phyloP scores from a whole-genome alignment of 495 filamentous ascomycete species.

The Hyaloscypha hepaticicola region DNA sequence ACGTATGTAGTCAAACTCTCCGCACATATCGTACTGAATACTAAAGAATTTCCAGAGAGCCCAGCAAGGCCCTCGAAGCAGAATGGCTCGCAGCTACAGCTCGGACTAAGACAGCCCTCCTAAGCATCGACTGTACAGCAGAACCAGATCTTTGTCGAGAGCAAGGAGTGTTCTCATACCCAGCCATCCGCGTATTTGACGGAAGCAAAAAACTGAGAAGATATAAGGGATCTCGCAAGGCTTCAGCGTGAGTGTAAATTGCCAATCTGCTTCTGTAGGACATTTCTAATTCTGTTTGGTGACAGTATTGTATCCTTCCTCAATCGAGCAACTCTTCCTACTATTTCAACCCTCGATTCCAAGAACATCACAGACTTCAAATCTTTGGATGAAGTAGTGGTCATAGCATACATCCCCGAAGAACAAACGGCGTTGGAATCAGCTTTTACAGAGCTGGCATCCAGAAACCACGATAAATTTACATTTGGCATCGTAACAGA shows the following conservation, averaged over 20 bases:
- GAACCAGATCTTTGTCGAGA: conserved; percentile 39
- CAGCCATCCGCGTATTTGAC: conserved; percentile 47
- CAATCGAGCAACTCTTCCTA: conserved; percentile 37
- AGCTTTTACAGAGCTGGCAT: conserved; percentile 35
- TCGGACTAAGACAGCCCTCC: conserved; percentile 29
- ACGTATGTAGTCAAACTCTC: conserved; percentile 29
- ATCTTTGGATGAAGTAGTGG: conserved; percentile 40
- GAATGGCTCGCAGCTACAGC: conserved; percentile 40
- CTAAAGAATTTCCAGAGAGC: conserved; percentile 29
- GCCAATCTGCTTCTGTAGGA: background rate
- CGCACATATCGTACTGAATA: background rate
- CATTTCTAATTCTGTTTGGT: background rate
- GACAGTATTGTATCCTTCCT: conserved; percentile 43
- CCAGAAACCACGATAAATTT: conserved; percentile 38
- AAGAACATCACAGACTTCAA: conserved; percentile 37
- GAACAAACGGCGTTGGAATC: conserved; percentile 25
- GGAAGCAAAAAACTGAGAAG: conserved; percentile 32
- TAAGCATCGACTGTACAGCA: conserved; percentile 46
- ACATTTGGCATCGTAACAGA: conserved; percentile 42
- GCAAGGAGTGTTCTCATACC: conserved; percentile 44
- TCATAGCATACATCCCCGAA: conserved; percentile 40
- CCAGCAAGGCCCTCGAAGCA: conserved; percentile 38
- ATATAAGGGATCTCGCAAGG: conserved; percentile 44
- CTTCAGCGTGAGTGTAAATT: conserved; percentile 35
- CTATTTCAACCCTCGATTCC: conserved; percentile 33